phyloP scores from a whole-genome alignment of 805 yeast species.

The Schwanniomyces polymorphus region DNA sequence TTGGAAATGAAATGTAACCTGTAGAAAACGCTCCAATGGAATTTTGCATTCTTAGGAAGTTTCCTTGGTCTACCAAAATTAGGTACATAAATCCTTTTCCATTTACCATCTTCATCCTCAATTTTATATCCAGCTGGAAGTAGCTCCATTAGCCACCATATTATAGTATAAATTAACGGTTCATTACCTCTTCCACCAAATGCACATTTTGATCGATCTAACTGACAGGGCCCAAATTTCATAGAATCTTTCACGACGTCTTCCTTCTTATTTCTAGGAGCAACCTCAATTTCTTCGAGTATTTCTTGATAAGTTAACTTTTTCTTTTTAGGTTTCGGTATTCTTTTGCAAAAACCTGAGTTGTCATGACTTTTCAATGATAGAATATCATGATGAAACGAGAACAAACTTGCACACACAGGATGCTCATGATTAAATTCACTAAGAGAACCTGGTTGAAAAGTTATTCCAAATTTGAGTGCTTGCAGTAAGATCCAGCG shows the following conservation, averaged over 20 bases:
- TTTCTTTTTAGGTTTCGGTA: neutral
- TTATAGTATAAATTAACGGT: constrained; percentile 19
- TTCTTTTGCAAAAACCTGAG: neutral
- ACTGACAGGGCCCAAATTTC: neutral
- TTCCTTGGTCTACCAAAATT: constrained; percentile 55
- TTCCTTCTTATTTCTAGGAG: neutral
- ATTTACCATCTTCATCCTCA: constrained; percentile 47
- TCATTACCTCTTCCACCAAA: constrained; percentile 42
- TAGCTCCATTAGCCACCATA: constrained; percentile 66
- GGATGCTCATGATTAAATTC: constrained; percentile 43
- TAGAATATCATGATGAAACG: constrained; percentile 54
- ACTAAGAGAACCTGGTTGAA: constrained; percentile 39
- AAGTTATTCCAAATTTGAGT: constrained; percentile 47
- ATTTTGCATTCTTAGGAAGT: constrained; percentile 45
- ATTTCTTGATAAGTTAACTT: constrained; percentile 5
- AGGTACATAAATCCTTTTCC: constrained; percentile 53
- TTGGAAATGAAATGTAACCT: constrained; percentile 46
- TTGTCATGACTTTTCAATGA: constrained; percentile 11
- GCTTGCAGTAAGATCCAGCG: constrained; percentile 65
- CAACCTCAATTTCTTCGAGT: constrained; percentile 6
- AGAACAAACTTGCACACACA: constrained; percentile 40
- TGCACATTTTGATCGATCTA: constrained; percentile 8
- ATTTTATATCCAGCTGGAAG: constrained; percentile 57
- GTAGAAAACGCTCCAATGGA: constrained; percentile 70
- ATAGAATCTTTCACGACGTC: neutral